Base-by-base conservation (phyloP, 2,329 filamentous ascomycete species). In the Didymella lethalis region DNA sequence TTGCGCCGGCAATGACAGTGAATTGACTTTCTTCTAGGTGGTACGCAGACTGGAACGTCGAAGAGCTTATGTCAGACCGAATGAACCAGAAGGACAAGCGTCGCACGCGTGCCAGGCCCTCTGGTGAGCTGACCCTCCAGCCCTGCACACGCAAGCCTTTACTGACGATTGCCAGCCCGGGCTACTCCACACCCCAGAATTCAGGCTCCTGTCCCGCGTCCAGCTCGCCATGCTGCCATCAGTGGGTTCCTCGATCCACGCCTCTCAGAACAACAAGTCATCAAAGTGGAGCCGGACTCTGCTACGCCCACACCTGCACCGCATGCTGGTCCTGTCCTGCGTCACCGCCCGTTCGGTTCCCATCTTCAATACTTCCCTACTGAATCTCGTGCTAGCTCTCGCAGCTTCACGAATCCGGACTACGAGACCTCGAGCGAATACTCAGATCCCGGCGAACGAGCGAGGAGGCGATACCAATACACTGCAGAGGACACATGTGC, bases 21-120 rank as follows among this genome's bases (percentile, higher is more conserved):
- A n/a, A 36, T n/a, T 36, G 32, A 36, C 32, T 36, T 36, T n/a
- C 32, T 36, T 16, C 32, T 16, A 36, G 32, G 32, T 97, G 94
- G 94, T 96, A 93, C 72, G 81, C 84, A 16, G 80, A 83, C 28
- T 86, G 93, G 78, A 84, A 85, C 31, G 86, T 97, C 55, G 87
- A 91, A 62, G 82, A 82, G 48, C 80, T 96, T 57, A 86, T 97
- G 67, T 88, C 91, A 4, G 89, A 94, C 60, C 86, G 94, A 25
- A 87, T 96, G 82, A 85, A 83, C 48, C 84, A 88, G 57, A 96
- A 95, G 75, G 88, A 93, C 70, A 82, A 84, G 71, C 92, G 88
- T 74, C 86, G 86, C 67, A 76, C 80, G 66, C 71, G 77, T 48
- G 58, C 75, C 32, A 75, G 67, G 44, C 64, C 70, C 41, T 45